Percentiles rank a stretch among this genome's conserved stretches.
Evolutionary conservation across 2,329 filamentous ascomycete species (phyloP).

Genomic region (Didymosphaeria variabile): DNA sequence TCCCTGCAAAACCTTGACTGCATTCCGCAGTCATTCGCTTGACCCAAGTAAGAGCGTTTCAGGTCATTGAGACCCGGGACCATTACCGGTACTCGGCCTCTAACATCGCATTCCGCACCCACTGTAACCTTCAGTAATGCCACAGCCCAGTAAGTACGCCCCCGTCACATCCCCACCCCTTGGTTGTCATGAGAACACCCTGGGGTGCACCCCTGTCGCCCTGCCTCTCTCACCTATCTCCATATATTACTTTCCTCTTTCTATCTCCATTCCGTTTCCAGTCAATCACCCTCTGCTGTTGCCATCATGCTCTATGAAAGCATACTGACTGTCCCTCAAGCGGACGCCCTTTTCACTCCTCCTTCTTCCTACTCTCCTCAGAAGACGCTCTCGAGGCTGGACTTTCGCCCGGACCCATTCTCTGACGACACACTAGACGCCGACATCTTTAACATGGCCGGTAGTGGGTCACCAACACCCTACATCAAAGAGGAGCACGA

Average conservation of each 20-base stretch:
- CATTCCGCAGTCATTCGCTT: slow-evolving; percentile 48
- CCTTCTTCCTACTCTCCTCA: slow-evolving; percentile 53
- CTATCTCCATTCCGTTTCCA: slow-evolving; percentile 21
- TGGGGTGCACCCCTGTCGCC: slow-evolving; percentile 16
- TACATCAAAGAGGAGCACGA: slow-evolving; percentile 76
- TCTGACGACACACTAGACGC: slow-evolving; percentile 55
- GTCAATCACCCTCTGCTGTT: slow-evolving; percentile 28
- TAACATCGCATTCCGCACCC: slow-evolving; percentile 45
- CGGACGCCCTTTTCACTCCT: slow-evolving; percentile 53
- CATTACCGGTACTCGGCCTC: slow-evolving; percentile 44
- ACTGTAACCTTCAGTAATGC: slow-evolving; percentile 52
- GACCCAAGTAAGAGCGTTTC: slow-evolving; percentile 48
- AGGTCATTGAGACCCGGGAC: slow-evolving; percentile 48
- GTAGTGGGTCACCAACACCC: slow-evolving; percentile 64
- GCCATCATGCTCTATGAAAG: slow-evolving; percentile 46
- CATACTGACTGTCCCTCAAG: slow-evolving; percentile 52
- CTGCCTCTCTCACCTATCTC: slow-evolving; percentile 19
- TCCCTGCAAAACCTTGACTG: slow-evolving; percentile 41
- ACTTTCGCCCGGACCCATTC: slow-evolving; percentile 48
- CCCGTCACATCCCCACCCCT: slow-evolving; percentile 41
- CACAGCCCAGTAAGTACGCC: slow-evolving; percentile 50
- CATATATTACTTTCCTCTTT: slow-evolving; percentile 31
- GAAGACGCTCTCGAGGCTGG: slow-evolving; percentile 49
- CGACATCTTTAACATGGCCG: slow-evolving; percentile 62
- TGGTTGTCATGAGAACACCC: slow-evolving; percentile 44